Base-by-base conservation (phyloP, 2,329 filamentous ascomycete species). In the Aspergillus fischeri region DNA sequence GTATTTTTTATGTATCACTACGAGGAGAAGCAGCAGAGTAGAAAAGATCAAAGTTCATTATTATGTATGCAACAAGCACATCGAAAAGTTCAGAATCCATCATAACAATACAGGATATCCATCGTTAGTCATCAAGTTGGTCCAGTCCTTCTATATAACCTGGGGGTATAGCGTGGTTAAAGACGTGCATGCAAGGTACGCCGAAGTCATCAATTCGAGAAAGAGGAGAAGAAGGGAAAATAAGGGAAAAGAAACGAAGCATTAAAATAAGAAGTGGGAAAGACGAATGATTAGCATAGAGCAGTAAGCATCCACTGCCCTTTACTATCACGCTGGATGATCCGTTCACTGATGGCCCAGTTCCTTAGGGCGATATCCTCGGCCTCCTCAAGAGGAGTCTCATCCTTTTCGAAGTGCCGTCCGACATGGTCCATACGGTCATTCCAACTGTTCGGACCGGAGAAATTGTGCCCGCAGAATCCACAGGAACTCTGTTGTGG, bases 371-470 rank as follows among this genome's bases (percentile, higher is more conserved):
- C 73, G 67, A 76, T 48, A 73, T 78, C 72, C 72, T 81, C 65
- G 6, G 62, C 51, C 64, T 76, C 64, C n/a, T 68, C 54, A 28
- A 63, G 42, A 53, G 59, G 51, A 55, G 70, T 57, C 51, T 74
- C 62, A 7, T 71, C 70, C 62, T 87, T 87, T 73, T 94, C 91
- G 49, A 93, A 80, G 71, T 97, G 92, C 57, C 84, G 81, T 0
- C 90, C 91, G 2, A 96, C 84, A 74, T 97, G 92, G 72, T 97
- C 92, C 86, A 96, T 91, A 25, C 90, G 81, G 56, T 87, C 82
- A 57, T 94, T 89, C 92, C 92, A 96, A 10, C 85, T 85, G 5
- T 78, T 81, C 0, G 70, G 59, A 0, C 88, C 90, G 5, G 78
- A 71, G 67, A 95, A 96, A 0, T 71, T 70, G 50, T 67, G 57